Evolutionary conservation across 2,329 filamentous ascomycete species (phyloP).

Genomic region (Penicillium griseofulvum): DNA sequence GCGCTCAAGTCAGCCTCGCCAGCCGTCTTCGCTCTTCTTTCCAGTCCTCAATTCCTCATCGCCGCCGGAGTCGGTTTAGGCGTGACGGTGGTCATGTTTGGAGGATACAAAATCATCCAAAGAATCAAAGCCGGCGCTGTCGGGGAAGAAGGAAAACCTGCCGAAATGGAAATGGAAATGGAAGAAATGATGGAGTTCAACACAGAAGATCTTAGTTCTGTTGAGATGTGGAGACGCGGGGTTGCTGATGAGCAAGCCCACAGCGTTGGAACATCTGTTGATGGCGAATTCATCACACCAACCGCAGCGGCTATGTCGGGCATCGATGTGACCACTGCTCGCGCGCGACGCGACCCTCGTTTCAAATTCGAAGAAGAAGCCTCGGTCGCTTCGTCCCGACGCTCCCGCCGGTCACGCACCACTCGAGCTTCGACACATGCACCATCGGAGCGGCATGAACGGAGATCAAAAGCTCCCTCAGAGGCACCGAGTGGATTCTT

Average conservation of each 20-base stretch:
- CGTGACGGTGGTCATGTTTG: constrained; percentile 92
- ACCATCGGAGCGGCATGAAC: constrained; percentile 17
- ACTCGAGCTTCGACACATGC: constrained; percentile 18
- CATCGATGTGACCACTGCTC: constrained; percentile 37
- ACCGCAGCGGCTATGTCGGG: constrained; percentile 52
- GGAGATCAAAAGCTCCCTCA: constrained; percentile 17
- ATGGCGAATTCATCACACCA: constrained; percentile 65
- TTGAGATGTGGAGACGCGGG: constrained; percentile 63
- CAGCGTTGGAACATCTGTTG: constrained; percentile 59
- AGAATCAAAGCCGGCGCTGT: constrained; percentile 57
- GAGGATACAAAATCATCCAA: constrained; percentile 97
- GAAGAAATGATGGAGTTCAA: constrained; percentile 58
- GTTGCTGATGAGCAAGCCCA: constrained; percentile 58
- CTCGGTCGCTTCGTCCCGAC: constrained; percentile 37
- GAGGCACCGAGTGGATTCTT: constrained; percentile 22
- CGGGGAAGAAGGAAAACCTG: constrained; percentile 8
- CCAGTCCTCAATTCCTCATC: constrained; percentile 91
- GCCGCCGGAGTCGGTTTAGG: constrained; percentile 85
- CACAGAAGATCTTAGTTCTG: constrained; percentile 52
- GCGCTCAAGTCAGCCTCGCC: constrained; percentile 79
- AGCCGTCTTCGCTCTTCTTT: constrained; percentile 78
- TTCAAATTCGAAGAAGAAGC: constrained; percentile 37
- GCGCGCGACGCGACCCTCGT: constrained; percentile 31
- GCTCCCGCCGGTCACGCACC: constrained; percentile 33
- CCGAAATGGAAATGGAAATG: constrained; percentile 31